A percentile compares a stretch with the other conserved stretches of the same genome.
Conservation (phyloP, 176 grass and related monocot species). For the Carex littledalei region DNA sequence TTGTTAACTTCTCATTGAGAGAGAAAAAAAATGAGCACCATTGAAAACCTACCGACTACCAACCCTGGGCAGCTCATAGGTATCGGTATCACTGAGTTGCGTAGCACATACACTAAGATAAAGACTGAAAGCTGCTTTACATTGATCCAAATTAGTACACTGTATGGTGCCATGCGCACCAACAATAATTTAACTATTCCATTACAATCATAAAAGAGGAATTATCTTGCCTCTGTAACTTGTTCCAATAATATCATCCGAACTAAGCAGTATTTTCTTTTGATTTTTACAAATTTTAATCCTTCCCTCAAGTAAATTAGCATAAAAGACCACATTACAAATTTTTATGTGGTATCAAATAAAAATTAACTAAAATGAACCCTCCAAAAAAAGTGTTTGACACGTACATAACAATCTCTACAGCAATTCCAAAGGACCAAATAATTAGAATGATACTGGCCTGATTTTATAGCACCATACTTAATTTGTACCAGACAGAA, state of each 20-base stretch:
- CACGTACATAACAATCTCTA: slow-evolving; percentile 35
- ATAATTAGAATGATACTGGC: slow-evolving; percentile 16
- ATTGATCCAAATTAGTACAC: background rate
- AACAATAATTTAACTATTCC: background rate
- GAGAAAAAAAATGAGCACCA: background rate
- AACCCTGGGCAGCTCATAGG: background rate
- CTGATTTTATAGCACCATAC: background rate
- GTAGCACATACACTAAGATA: too few species aligned
- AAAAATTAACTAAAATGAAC: background rate
- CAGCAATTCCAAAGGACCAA: background rate
- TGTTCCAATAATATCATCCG: too few species aligned
- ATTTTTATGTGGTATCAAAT: background rate
- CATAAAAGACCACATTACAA: background rate
- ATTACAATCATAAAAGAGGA: background rate
- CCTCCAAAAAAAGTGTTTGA: slow-evolving; percentile 15
- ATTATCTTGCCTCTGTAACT: too few species aligned
- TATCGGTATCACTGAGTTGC: background rate
- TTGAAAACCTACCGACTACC: background rate
- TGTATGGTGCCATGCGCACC: background rate
- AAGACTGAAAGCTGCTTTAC: slow-evolving; percentile 2
- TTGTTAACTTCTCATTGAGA: background rate
- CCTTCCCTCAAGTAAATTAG: background rate
- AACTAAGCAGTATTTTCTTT: background rate
- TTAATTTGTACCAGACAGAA: slow-evolving; percentile 15
- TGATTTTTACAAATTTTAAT: slow-evolving; percentile 9